Conservation (phyloP, 1,284 basidiomycete species). For the Grifola frondosa region DNA sequence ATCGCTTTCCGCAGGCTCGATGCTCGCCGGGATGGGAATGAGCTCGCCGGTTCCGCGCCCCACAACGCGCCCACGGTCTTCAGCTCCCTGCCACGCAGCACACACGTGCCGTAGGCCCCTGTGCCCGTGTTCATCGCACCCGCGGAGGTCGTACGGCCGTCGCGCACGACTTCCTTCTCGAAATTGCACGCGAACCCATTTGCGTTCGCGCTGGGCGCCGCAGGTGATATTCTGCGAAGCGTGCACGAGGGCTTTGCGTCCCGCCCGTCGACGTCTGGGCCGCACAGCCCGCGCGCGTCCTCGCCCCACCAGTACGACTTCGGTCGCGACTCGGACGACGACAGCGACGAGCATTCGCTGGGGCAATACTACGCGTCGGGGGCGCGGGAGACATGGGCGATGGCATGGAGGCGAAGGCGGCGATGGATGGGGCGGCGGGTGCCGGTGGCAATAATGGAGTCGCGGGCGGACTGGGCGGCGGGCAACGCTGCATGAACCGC, state of each 20-base stretch:
- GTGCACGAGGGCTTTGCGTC: constrained; percentile 20
- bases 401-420: constrained; percentile 15
- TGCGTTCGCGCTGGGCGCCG: constrained; percentile 36
- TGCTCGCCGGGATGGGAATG: constrained; percentile 26
- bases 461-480: constrained; percentile 19
- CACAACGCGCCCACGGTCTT: background rate
- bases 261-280: constrained; percentile 28
- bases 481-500: constrained; percentile 19
- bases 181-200: constrained; percentile 41
- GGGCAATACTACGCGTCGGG: constrained; percentile 10
- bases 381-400: constrained; percentile 2
- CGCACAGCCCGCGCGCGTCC: constrained; percentile 24
- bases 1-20: constrained; percentile 31
- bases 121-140: constrained; percentile 1
- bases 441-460: too few species aligned
- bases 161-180: constrained; percentile 63
- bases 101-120: constrained; percentile 3
- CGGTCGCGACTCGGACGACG: constrained; percentile 36
- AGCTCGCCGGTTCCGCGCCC: constrained; percentile 10
- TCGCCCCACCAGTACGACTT: constrained; percentile 39
- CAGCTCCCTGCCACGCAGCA: constrained; percentile 5
- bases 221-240: constrained; percentile 18
- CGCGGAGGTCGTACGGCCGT: constrained; percentile 50
- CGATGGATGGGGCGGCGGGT: too few species aligned
- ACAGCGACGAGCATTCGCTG: constrained; percentile 28